Conservation (phyloP, 2,329 filamentous ascomycete species). For the Pseudogymnoascus verrucosus region DNA sequence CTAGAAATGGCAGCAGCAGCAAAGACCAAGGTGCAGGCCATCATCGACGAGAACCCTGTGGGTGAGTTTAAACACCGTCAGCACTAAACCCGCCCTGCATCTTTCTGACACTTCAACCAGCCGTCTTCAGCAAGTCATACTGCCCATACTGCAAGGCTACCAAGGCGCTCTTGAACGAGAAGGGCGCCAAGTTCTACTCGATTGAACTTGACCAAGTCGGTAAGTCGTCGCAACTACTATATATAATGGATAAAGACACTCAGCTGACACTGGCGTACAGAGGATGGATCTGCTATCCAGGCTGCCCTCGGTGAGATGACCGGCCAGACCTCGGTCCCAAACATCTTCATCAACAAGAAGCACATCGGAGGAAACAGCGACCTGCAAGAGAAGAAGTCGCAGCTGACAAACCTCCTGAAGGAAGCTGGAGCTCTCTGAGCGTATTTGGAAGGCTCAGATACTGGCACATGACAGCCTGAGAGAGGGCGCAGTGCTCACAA, state of each 20-base stretch:
- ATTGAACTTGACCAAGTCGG: constrained; percentile 81
- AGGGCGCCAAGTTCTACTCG: constrained; percentile 63
- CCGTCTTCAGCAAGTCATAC: constrained; percentile 95
- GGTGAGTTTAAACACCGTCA: constrained; percentile 42
- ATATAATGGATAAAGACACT: not conserved
- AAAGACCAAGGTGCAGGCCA: constrained; percentile 71
- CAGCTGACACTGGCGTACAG: constrained; percentile 35
- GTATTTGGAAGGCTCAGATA: not conserved
- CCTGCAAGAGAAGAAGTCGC: constrained; percentile 56
- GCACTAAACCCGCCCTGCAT: not conserved
- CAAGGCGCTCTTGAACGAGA: constrained; percentile 64
- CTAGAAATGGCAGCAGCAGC: constrained; percentile 72
- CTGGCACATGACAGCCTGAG: not conserved
- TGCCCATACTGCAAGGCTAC: constrained; percentile 84
- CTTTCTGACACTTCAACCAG: constrained; percentile 33
- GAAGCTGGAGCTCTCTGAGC: constrained; percentile 53
- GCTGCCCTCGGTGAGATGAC: constrained; percentile 72
- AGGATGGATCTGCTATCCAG: constrained; percentile 78
- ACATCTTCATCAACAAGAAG: constrained; percentile 84
- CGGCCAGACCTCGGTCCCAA: constrained; percentile 83
- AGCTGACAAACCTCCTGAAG: constrained; percentile 59
- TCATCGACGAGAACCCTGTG: constrained; percentile 86
- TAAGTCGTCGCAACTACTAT: constrained; percentile 38
- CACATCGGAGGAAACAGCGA: constrained; percentile 97
- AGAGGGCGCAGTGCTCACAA: not conserved